Base-by-base conservation (phyloP, 495 filamentous ascomycete genomes). In the Aspergillus incahuasiensis region DNA sequence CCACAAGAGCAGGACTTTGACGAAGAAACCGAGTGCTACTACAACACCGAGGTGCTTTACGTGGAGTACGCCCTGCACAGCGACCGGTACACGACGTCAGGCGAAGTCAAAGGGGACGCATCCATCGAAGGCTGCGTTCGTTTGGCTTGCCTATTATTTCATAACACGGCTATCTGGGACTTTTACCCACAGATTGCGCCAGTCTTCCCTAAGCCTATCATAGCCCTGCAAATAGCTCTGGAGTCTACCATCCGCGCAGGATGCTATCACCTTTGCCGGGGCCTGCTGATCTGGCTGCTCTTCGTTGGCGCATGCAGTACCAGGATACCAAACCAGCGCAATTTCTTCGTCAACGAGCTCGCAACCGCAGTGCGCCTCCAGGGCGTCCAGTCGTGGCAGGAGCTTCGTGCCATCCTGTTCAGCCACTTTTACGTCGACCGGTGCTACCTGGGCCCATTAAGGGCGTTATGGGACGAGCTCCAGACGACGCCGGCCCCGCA, bases 61-160 rank as follows among this genome's bases (percentile, higher is more conserved):
- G 66, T 74, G 28, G 75, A 78, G 55, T 75, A 78, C 52, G 60
- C 67, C 7, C 70, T 78, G 2, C 68, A 74, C 53, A 54, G 48
- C 43, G 75, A 76, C 53, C 73, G 75, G 11, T 88, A 85, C 60
- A 85, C 81, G 0, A 69, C 82, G 30, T 83, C 82, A 48, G 84
- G 84, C 40, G 82, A 81, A 15, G 75, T 82, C 9, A 81, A 79
- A 49, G 83, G 82, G 9, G 75, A 78, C 54, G 67, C 70, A 55
- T 68, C 68, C 7, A 74, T 76, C 59, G 73, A 76, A 52, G 75
- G 75, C 47, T 72, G 71, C 55, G 63, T 65, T 22, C 75, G 75
- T 18, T 68, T 76, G 8, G 74, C 73, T 18, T 70, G 70, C 42
- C 66, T 78, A 1, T 55, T 75, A 6, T 78, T 73, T 66, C 75